Percentiles rank a stretch among this genome's conserved stretches.
Conservation (phyloP, 1,284 basidiomycete species). For the Exsudoporus floridanus region DNA sequence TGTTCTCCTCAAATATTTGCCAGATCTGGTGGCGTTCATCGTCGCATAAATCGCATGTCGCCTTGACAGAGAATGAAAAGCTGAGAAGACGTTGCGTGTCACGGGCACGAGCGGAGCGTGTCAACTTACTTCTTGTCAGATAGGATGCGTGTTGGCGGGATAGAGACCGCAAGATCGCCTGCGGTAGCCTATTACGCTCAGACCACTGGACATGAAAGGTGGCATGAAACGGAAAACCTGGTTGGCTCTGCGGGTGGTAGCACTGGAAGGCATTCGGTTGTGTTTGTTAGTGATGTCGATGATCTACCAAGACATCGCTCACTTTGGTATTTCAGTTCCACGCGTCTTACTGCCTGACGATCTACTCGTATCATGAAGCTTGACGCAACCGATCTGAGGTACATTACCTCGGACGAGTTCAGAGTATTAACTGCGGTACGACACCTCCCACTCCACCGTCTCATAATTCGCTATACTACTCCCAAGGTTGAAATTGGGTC, state of each 20-base stretch:
- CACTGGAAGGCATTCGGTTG: conserved; percentile 19
- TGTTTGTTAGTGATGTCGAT: not conserved
- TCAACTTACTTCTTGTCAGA: conserved; percentile 20
- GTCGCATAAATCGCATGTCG: conserved; percentile 40
- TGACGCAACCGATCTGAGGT: conserved; percentile 92
- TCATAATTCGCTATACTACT: not conserved
- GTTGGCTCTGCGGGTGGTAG: conserved; percentile 23
- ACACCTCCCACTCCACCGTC: not conserved
- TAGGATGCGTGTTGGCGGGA: conserved; percentile 10
- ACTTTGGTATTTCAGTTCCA: conserved; percentile 6
- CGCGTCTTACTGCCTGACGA: not conserved
- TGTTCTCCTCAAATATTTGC: conserved; percentile 56
- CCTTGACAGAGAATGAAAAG: conserved; percentile 36
- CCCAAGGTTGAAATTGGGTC: conserved; percentile 92
- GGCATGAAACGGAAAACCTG: conserved; percentile 19
- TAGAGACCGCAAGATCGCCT: conserved; percentile 18
- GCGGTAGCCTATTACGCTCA: conserved; percentile 20
- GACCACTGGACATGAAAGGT: not conserved
- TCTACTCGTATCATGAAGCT: conserved; percentile 71
- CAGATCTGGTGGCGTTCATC: conserved; percentile 48
- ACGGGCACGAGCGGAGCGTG: not conserved
- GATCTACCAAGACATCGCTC: not conserved
- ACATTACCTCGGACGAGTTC: conserved; percentile 91
- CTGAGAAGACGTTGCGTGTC: conserved; percentile 24
- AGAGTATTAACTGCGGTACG: conserved; percentile 89